Conservation (phyloP, 306 rosid species). For the Canavalia gladiata region DNA sequence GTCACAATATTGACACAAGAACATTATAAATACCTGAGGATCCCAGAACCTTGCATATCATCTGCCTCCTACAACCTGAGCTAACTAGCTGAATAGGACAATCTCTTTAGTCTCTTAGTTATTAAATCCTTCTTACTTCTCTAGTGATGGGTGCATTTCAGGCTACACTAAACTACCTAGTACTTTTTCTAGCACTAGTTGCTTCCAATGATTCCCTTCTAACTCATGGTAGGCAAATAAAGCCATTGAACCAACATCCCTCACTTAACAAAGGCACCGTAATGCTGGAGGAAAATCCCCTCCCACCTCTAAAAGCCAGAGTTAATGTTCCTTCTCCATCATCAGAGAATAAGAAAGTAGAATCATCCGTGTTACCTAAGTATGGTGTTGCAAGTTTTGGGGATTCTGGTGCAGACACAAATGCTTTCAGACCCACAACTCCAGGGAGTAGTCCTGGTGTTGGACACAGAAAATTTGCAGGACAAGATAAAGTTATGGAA, state of each 20-base stretch:
- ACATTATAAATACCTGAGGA: constrained; percentile 40
- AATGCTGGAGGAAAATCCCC: background rate
- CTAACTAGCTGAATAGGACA: background rate
- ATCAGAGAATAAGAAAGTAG: constrained; percentile 26
- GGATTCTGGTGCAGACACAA: background rate
- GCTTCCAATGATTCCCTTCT: constrained; percentile 24
- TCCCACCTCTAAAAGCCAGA: background rate
- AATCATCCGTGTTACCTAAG: background rate
- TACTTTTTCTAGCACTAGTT: constrained; percentile 37
- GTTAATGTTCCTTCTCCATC: constrained; percentile 6
- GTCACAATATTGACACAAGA: background rate
- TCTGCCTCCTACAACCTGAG: background rate
- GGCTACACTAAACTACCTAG: constrained; percentile 22
- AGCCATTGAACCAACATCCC: constrained; percentile 26
- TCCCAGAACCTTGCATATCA: constrained; percentile 2
- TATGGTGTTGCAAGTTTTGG: background rate
- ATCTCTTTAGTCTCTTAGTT: background rate
- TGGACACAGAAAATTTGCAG: constrained; percentile 43
- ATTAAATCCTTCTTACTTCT: background rate
- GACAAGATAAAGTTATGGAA: background rate
- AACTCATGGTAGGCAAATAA: constrained; percentile 43
- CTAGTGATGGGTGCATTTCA: constrained; percentile 38
- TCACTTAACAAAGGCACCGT: background rate
- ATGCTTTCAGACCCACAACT: constrained; percentile 61
- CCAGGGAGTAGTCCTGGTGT: constrained; percentile 81